Conservation (phyloP, 2,329 filamentous ascomycete species). For the Shiraia sp. region DNA sequence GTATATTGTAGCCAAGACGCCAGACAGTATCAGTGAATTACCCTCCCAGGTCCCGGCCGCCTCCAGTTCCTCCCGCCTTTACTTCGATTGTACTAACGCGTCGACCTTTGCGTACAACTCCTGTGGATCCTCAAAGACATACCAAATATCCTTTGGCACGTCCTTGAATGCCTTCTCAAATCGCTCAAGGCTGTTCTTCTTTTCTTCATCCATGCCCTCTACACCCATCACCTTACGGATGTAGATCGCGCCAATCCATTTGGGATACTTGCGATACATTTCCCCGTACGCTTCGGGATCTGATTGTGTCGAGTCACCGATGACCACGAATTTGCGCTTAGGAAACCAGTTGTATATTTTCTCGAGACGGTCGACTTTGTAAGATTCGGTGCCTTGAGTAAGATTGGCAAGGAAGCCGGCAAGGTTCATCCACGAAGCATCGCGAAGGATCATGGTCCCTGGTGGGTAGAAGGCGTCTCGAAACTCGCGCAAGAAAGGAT, state of each 20-base stretch:
- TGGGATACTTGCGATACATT: slow-evolving; percentile 68
- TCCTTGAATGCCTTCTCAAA: slow-evolving; percentile 83
- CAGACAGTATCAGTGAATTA: not conserved
- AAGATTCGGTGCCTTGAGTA: slow-evolving; percentile 79
- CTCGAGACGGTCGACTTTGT: slow-evolving; percentile 80
- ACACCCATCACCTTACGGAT: slow-evolving; percentile 84
- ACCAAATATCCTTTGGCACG: slow-evolving; percentile 73
- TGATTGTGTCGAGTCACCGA: slow-evolving; percentile 89
- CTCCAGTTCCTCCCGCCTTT: slow-evolving; percentile 2
- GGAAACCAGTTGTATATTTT: slow-evolving; percentile 82
- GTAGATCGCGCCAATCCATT: slow-evolving; percentile 81
- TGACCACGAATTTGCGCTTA: slow-evolving; percentile 74
- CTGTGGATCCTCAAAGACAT: slow-evolving; percentile 76
- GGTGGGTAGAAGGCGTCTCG: slow-evolving; percentile 70
- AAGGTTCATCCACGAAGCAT: slow-evolving; percentile 84
- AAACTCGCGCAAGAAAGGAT: slow-evolving; percentile 81
- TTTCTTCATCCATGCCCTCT: slow-evolving; percentile 73
- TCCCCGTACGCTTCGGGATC: slow-evolving; percentile 91
- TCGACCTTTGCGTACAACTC: slow-evolving; percentile 59
- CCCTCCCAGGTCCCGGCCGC: too few relatives aligned
- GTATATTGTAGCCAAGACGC: not conserved
- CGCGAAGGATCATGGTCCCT: slow-evolving; percentile 82
- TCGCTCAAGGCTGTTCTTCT: slow-evolving; percentile 65
- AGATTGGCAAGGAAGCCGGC: slow-evolving; percentile 77
- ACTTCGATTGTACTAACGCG: slow-evolving; percentile 25